Percentiles rank a stretch among this genome's conserved stretches.
Conservation (phyloP, 208 protist genomes). For the Acanthamoeba castellanii region DNA sequence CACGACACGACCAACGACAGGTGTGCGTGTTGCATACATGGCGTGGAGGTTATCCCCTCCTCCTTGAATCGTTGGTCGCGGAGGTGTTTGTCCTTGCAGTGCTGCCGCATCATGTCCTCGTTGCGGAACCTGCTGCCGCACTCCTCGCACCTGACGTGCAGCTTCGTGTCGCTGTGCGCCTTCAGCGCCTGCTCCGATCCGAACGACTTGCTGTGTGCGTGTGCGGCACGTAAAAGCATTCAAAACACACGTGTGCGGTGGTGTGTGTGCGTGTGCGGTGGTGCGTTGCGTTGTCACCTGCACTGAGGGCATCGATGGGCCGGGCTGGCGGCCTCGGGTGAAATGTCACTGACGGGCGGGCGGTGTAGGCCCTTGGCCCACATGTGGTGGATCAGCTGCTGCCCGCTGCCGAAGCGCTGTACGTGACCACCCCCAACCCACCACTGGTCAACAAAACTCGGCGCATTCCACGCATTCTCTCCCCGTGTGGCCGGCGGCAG, state of each 20-base stretch:
- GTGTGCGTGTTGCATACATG: not conserved
- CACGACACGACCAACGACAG: too few species aligned
- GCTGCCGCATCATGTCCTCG: not conserved
- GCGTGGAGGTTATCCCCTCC: not conserved
- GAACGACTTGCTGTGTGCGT: not conserved
- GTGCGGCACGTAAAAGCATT: too few species aligned
- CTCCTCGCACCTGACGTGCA: not conserved
- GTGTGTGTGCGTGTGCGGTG: not conserved
- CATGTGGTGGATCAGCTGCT: conserved; percentile 37
- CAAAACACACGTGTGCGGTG: not conserved
- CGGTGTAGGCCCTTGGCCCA: not conserved
- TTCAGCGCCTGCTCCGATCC: not conserved
- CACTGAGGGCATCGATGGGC: not conserved
- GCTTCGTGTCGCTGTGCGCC: not conserved
- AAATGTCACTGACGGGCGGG: not conserved
- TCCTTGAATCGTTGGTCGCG: not conserved
- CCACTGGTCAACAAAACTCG: too few species aligned
- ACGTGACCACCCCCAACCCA: not conserved
- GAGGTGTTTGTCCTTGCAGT: not conserved
- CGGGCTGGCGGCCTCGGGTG: too few species aligned
- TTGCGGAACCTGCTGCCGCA: not conserved
- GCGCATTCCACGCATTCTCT: not conserved
- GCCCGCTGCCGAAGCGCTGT: not conserved
- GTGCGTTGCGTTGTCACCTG: not conserved
- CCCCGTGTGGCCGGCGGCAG: not conserved